Base-by-base conservation (phyloP, 169 alveolate genomes). In the Plasmodium vinckei region DNA sequence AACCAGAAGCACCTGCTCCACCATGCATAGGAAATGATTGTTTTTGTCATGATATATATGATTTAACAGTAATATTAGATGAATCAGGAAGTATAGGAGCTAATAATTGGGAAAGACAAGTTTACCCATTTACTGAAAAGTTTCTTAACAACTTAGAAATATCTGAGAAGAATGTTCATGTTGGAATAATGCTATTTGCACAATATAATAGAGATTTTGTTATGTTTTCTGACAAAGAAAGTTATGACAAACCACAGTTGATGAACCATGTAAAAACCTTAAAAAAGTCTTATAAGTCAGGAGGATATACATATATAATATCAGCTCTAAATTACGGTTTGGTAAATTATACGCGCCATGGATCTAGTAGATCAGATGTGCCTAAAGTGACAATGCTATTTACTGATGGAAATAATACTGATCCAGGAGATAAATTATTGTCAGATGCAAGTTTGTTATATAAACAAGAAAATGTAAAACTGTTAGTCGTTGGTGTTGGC, bases 341-440 rank as follows among this genome's bases (percentile, higher is more conserved):
- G 17, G 23, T 42, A 7, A 54, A 63, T 47, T 77, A 77, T 47
- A 53, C 88, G 9, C 63, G n/a, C 56, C 69, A 60, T 21, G 17
- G n/a, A 64, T 33, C 5, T 54, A 64, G 70, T 57, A 77, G 88
- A 57, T 25, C 21, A 64, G 21, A 77, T 77, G 69, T 51, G 0
- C 77, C 88, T 69, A 77, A 77, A 68, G 88, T 77, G 12, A 77
- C 73, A 46, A 77, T 77, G 21, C 21, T 77, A 25, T 65, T 77
- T 77, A 77, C 88, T 17, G 88, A 77, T 42, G 88, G 88, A 15
- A 77, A 77, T 77, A 27, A 77, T 25, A 63, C 70, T 25, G n/a
- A 57, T 19, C 25, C 88, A 47, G 65, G 77, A 19, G 88, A 77
- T 61, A 23, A 46, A 15, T 5, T 57, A 63, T 64, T 77, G 25